These are phyloP conservation scores for Allomyces macrogynus DNA, from an alignment of 192 early-diverging fungal genomes.

Conservation along the genomic window DNA sequence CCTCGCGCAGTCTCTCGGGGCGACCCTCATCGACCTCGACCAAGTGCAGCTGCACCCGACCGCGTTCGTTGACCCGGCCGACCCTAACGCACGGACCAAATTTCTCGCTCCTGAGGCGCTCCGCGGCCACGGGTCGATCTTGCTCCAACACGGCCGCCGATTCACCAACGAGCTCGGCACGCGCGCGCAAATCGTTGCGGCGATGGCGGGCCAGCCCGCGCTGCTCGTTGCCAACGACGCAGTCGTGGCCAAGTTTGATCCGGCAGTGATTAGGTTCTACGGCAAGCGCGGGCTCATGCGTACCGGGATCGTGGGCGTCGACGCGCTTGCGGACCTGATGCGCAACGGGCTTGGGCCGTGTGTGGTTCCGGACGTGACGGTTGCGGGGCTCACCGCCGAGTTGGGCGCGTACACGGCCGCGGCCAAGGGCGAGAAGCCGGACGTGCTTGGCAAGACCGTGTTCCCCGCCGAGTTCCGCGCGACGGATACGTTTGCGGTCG, in stretches of 20 bases:
- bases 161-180: constrained; percentile 87
- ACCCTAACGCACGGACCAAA: constrained; percentile 76
- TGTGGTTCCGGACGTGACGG: background rate
- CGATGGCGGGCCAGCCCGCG: constrained; percentile 27
- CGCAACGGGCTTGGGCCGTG: no score
- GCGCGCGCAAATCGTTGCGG: constrained; percentile 77
- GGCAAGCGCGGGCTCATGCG: constrained; percentile 16
- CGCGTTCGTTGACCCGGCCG: constrained; percentile 73
- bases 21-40: constrained; percentile 78
- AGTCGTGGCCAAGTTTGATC: constrained; percentile 17
- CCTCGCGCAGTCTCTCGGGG: constrained; percentile 61
- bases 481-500: constrained; percentile 24
- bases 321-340: no score
- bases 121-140: constrained; percentile 74
- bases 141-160: constrained; percentile 66
- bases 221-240: constrained; percentile 19
- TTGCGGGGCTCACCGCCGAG: constrained; percentile 26
- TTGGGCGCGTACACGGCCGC: constrained; percentile 37
- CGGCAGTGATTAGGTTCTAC: constrained; percentile 19
- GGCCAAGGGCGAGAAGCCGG: constrained; percentile 25
- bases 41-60: constrained; percentile 97
- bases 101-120: constrained; percentile 94
- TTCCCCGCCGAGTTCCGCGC: constrained; percentile 40
- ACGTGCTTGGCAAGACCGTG: constrained; percentile 48
- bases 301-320: background rate